phyloP scores from a whole-genome alignment of 495 filamentous ascomycete species.

The Penicillium maclennaniae region DNA sequence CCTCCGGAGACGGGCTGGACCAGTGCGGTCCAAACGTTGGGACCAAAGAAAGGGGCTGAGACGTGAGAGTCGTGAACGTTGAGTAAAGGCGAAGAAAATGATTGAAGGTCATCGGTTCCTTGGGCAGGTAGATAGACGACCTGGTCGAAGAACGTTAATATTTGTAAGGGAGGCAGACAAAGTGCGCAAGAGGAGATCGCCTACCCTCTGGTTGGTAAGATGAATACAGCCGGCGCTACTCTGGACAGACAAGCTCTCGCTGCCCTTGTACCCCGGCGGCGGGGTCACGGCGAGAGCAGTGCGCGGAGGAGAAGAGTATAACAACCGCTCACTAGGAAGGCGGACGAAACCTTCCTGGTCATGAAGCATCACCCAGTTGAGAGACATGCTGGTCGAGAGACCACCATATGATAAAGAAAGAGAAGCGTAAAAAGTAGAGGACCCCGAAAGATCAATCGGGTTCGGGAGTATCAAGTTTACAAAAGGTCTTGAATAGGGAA shows the following conservation, averaged over 20 bases:
- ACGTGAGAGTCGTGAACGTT: conserved; percentile 87
- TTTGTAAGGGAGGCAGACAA: not conserved
- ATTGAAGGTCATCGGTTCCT: conserved; percentile 66
- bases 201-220: conserved; percentile 88
- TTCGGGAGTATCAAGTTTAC: not conserved
- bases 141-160: conserved; percentile 35
- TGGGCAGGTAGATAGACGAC: conserved; percentile 82
- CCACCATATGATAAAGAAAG: not conserved
- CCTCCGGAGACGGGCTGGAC: conserved; percentile 78
- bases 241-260: conserved; percentile 52
- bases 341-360: conserved; percentile 61
- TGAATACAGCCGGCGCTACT: conserved; percentile 62
- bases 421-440: not conserved
- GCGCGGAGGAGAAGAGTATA: conserved; percentile 70
- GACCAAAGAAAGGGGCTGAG: conserved; percentile 89
- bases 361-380: conserved; percentile 81
- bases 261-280: conserved; percentile 53
- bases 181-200: conserved; percentile 11
- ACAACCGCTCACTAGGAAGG: conserved; percentile 63
- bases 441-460: not conserved
- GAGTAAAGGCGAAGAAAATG: conserved; percentile 83
- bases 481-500: conserved; percentile 6
- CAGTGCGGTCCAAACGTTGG: conserved; percentile 82
- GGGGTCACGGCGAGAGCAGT: conserved; percentile 61
- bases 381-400: conserved; percentile 51